Evolutionary conservation across 2,329 filamentous ascomycete genomes (phyloP).

Genomic region (Calonectria fujianensis): DNA sequence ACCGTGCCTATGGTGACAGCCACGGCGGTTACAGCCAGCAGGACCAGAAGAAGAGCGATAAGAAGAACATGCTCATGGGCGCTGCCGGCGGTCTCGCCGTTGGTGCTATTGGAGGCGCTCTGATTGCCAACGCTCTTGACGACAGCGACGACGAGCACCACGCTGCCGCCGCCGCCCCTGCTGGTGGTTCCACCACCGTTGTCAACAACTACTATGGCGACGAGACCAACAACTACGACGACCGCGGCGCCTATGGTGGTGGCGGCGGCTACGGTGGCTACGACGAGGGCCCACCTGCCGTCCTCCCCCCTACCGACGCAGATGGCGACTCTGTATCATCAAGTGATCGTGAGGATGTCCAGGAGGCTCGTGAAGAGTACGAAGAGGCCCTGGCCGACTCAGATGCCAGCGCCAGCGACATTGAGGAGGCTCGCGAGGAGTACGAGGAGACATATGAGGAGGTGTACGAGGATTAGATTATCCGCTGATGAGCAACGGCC

Average conservation of each 20-base stretch:
- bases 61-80: conserved; percentile 74
- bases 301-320: conserved; percentile 62
- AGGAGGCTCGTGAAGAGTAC: conserved; percentile 65
- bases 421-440: conserved; percentile 72
- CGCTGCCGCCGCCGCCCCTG: conserved; percentile 39
- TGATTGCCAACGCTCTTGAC: conserved; percentile 72
- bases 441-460: conserved; percentile 63
- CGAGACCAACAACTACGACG: conserved; percentile 11
- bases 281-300: conserved; percentile 56
- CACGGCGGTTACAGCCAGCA: conserved; percentile 42
- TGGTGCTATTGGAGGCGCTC: conserved; percentile 74
- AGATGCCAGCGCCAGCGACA: conserved; percentile 70
- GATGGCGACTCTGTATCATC: conserved; percentile 65
- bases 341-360: conserved; percentile 65
- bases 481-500: conserved; percentile 40
- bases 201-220: conserved; percentile 35
- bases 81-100: conserved; percentile 76
- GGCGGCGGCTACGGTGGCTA: conserved; percentile 49
- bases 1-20: conserved; percentile 40
- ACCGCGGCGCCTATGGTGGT: conserved; percentile 17
- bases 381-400: conserved; percentile 67
- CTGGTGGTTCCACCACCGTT: conserved; percentile 15
- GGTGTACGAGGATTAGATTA: conserved; percentile 52
- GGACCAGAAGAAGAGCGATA: conserved; percentile 65
- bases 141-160: conserved; percentile 54